Evolutionary conservation across 768 basidiomycete species (phyloP).

Genomic region (Lactarius psammicola): DNA sequence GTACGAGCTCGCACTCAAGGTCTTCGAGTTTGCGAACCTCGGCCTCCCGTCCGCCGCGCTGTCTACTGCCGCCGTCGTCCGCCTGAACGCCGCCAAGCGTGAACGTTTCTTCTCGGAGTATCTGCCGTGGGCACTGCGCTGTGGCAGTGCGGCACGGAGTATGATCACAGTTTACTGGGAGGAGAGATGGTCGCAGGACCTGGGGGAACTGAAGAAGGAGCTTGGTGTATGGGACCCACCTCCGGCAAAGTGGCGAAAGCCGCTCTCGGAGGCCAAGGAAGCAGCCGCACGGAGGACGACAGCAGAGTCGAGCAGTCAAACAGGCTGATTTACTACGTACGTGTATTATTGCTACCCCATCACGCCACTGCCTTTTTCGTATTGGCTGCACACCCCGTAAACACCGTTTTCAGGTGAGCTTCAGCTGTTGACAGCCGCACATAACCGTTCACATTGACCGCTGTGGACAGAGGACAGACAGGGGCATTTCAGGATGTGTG

Average conservation of each 20-base stretch:
- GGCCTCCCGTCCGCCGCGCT: slow-evolving; percentile 85
- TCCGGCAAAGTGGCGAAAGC: slow-evolving; percentile 63
- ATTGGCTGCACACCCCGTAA: slow-evolving; percentile 1
- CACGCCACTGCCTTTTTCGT: slow-evolving; percentile 15
- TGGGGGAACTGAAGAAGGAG: slow-evolving; percentile 81
- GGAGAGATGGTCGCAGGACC: slow-evolving; percentile 81
- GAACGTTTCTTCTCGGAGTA: slow-evolving; percentile 67
- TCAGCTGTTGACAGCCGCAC: slow-evolving; percentile 11
- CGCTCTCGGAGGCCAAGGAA: slow-evolving; percentile 59
- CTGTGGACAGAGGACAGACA: slow-evolving; percentile 1
- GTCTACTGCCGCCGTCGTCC: slow-evolving; percentile 75
- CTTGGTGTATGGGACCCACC: slow-evolving; percentile 86
- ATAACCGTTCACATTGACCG: slow-evolving; percentile 10
- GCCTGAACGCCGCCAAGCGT: slow-evolving; percentile 50
- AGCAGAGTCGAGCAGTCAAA: slow-evolving; percentile 8
- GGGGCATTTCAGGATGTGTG: background rate
- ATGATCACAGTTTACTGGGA: slow-evolving; percentile 96
- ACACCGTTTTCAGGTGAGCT: slow-evolving; percentile 14
- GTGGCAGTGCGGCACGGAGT: slow-evolving; percentile 70
- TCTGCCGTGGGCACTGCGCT: slow-evolving; percentile 88
- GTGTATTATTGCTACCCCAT: slow-evolving; percentile 16
- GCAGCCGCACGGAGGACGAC: slow-evolving; percentile 37
- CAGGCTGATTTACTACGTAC: slow-evolving; percentile 19
- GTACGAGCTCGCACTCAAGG: slow-evolving; percentile 91
- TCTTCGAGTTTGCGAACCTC: slow-evolving; percentile 91